phyloP scores from a whole-genome alignment of 257 asterid genomes.

The Ilex aquifolium region DNA sequence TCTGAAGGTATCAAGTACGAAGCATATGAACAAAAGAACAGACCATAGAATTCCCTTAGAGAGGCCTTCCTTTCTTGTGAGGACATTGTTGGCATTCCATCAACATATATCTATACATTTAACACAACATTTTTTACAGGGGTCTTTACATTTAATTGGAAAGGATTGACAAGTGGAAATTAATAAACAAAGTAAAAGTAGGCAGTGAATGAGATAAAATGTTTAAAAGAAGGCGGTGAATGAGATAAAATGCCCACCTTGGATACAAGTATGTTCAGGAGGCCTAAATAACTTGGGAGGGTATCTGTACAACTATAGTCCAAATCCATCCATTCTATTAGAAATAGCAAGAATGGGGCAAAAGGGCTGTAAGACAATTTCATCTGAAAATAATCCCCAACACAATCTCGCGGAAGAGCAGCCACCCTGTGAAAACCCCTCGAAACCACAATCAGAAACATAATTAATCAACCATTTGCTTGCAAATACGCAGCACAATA shows the following conservation, averaged over 20 bases:
- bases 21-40: conserved; percentile 14
- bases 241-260: conserved; percentile 23
- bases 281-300: conserved; percentile 41
- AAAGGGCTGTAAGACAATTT: conserved; percentile 44
- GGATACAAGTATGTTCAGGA: conserved; percentile 54
- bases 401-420: conserved; percentile 40
- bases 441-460: not conserved
- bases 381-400: conserved; percentile 47
- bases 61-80: conserved; percentile 72
- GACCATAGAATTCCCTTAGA: conserved; percentile 73
- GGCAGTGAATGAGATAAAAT: not conserved
- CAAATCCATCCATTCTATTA: conserved; percentile 67
- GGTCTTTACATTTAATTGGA: too few relatives aligned
- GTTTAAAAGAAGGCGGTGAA: not conserved
- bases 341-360: conserved; percentile 45
- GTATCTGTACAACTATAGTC: conserved; percentile 49
- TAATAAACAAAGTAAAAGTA: not conserved
- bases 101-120: conserved; percentile 51
- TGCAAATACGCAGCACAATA: not conserved
- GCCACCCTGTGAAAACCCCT: conserved; percentile 41
- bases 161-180: not conserved
- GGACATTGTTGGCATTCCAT: conserved; percentile 63
- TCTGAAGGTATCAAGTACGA: not conserved
- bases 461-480: not conserved
- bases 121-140: not conserved